Conservation (phyloP, 176 grass and related monocot species). For the Otatea glauca region DNA sequence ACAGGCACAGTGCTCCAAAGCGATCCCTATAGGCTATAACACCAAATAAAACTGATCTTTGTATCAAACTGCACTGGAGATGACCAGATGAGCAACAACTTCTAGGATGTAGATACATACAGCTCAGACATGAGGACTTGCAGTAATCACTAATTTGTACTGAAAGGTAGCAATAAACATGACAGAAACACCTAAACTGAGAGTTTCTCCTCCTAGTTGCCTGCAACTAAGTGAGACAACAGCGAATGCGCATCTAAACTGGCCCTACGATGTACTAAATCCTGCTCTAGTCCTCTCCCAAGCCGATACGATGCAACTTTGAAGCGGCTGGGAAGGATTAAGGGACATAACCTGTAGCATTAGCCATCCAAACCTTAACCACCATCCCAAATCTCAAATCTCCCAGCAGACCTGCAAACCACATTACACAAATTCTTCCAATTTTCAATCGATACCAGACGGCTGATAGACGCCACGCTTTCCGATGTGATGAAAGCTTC, state of each 20-base stretch:
- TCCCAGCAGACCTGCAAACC: neutral
- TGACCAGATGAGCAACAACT: neutral
- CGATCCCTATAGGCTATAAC: neutral
- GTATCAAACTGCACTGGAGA: neutral
- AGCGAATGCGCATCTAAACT: conserved; percentile 15
- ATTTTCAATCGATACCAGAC: neutral
- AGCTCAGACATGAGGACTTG: conserved; percentile 21
- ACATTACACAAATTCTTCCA: neutral
- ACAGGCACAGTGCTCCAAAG: conserved; percentile 6
- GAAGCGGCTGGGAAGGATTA: conserved; percentile 8
- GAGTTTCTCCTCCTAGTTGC: neutral
- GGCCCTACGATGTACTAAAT: conserved; percentile 2
- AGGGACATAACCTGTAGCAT: conserved; percentile 1
- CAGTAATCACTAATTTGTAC: neutral
- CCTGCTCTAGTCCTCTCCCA: neutral
- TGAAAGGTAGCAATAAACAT: conserved; percentile 2
- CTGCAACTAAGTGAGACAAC: neutral
- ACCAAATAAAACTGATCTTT: conserved; percentile 21
- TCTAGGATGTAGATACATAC: conserved; percentile 18
- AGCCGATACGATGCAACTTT: conserved; percentile 8
- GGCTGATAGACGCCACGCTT: neutral
- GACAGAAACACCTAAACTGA: neutral
- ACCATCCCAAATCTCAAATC: conserved; percentile 22
- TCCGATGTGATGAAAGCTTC: neutral
- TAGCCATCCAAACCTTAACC: neutral